phyloP scores from a whole-genome alignment of 1,284 basidiomycete genomes.

The Boletus sp. region DNA sequence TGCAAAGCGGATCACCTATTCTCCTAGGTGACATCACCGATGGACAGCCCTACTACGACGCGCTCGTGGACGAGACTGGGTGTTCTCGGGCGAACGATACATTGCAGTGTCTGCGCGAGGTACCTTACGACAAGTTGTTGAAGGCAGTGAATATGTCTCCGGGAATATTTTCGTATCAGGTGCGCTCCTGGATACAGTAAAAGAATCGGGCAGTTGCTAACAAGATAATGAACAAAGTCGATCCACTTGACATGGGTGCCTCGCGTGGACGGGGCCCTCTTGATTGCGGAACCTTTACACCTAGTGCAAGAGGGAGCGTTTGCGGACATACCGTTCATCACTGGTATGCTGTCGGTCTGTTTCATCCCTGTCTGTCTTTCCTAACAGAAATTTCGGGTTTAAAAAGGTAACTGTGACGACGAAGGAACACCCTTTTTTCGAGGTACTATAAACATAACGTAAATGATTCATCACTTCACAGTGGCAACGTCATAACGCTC shows the following conservation, averaged over 20 bases:
- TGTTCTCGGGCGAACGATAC: conserved; percentile 30
- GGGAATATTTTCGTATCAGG: not conserved
- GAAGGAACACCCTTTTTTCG: conserved; percentile 57
- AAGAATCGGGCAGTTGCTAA: not conserved
- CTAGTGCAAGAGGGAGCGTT: conserved; percentile 45
- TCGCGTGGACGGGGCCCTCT: conserved; percentile 52
- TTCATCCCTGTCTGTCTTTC: conserved; percentile 23
- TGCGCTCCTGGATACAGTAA: not conserved
- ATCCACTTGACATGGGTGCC: conserved; percentile 51
- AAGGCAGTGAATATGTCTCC: not conserved
- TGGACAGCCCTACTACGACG: conserved; percentile 25
- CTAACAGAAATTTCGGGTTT: conserved; percentile 38
- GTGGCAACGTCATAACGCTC: not conserved
- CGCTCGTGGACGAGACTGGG: conserved; percentile 23
- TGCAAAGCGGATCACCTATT: conserved; percentile 34
- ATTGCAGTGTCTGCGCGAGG: conserved; percentile 33
- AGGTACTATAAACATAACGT: not conserved
- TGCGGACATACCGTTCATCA: conserved; percentile 49
- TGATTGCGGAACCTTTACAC: conserved; percentile 46
- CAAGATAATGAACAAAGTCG: conserved; percentile 30
- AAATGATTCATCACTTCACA: not conserved
- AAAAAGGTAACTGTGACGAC: conserved; percentile 51
- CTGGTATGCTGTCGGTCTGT: conserved; percentile 33
- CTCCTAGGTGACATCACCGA: conserved; percentile 16
- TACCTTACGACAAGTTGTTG: not conserved